A percentile compares a stretch with the other conserved stretches of the same genome.
phyloP scores from a whole-genome alignment of 2,329 filamentous ascomycete genomes.

The Aspergillus sp. region DNA sequence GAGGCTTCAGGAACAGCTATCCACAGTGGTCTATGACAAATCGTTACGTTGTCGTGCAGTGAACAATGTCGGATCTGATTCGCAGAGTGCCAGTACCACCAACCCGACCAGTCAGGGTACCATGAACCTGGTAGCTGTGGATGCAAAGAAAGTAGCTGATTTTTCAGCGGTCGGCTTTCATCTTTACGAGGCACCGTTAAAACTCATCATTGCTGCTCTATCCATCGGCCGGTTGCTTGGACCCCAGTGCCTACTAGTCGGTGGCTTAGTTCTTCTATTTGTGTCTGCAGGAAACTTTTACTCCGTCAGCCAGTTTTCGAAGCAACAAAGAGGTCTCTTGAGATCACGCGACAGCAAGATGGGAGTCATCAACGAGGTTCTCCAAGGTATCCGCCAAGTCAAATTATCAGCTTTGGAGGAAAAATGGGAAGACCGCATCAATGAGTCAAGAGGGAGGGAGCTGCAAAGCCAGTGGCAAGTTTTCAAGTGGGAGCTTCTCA shows the following conservation, averaged over 20 bases:
- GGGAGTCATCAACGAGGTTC: neutral
- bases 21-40: neutral
- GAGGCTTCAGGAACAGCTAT: constrained; percentile 2
- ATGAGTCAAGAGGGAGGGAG: neutral
- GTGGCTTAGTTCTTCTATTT: neutral
- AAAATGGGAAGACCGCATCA: neutral
- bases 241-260: neutral
- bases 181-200: neutral
- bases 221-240: constrained; percentile 1
- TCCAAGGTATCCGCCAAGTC: constrained; percentile 2
- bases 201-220: neutral
- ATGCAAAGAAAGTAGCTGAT: constrained; percentile 5
- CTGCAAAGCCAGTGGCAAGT: constrained; percentile 5
- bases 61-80: neutral
- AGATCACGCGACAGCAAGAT: neutral
- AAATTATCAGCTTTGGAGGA: constrained; percentile 4
- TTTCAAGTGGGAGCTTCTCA: constrained; percentile 5
- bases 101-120: neutral
- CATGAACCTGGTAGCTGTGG: constrained; percentile 1
- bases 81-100: neutral
- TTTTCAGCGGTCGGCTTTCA: neutral
- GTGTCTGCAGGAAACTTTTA: neutral
- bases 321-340: neutral
- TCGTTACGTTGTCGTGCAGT: neutral
- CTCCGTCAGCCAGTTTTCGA: neutral